phyloP scores from a whole-genome alignment of 176 grass and related monocot genomes.

The Saccharum spontaneum region DNA sequence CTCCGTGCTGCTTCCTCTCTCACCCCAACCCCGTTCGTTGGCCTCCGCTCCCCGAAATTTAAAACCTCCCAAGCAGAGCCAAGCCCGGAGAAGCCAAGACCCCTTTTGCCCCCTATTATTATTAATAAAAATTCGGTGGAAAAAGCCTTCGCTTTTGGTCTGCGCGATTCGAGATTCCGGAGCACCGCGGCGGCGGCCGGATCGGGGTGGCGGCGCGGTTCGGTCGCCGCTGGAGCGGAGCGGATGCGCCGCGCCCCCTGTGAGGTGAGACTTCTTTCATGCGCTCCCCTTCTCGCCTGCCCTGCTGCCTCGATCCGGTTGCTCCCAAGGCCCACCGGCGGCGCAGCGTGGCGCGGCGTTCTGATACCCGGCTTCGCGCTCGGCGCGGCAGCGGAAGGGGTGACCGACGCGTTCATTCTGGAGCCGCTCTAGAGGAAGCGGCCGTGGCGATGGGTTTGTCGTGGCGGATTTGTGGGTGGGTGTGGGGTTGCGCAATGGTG shows the following conservation, averaged over 20 bases:
- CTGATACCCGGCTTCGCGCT: not conserved
- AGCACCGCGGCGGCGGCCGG: constrained; percentile 27
- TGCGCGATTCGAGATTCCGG: constrained; percentile 31
- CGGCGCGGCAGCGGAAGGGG: not conserved
- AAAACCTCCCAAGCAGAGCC: constrained; percentile 19
- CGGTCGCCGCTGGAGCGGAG: constrained; percentile 25
- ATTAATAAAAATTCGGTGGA: not conserved
- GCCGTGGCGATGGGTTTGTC: not conserved
- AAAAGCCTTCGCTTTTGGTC: constrained; percentile 4
- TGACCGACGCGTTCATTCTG: not conserved
- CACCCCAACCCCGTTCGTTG: not conserved
- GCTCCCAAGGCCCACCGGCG: not conserved
- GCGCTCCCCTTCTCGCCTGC: not conserved
- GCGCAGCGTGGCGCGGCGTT: not conserved
- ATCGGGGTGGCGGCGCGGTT: constrained; percentile 30
- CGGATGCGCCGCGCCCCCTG: not conserved
- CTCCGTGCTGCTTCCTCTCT: not conserved
- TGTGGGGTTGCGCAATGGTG: not conserved
- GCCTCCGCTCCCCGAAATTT: constrained; percentile 20
- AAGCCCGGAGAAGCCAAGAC: not conserved
- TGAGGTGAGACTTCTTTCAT: constrained; percentile 12
- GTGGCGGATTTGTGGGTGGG: not conserved
- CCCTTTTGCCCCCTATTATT: not conserved
- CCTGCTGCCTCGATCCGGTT: not conserved
- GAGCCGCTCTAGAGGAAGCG: not conserved